phyloP scores from a whole-genome alignment of 768 basidiomycete genomes.

The Nidularia pulvinata region DNA sequence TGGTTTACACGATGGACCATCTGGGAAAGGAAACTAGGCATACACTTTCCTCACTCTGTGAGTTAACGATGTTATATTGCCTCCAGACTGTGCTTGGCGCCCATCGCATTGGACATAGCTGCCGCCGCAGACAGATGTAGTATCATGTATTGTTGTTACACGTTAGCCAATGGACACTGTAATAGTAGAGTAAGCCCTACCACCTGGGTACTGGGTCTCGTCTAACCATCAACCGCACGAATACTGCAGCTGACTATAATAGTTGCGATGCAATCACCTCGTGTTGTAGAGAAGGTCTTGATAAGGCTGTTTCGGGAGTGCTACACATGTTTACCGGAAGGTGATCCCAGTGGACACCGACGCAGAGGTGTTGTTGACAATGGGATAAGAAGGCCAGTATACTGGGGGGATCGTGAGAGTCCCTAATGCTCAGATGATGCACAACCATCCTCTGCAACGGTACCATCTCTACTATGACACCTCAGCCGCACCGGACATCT shows the following conservation, averaged over 20 bases:
- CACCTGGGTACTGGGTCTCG: neutral
- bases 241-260: neutral
- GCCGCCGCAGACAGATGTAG: no score
- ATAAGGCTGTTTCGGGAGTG: neutral
- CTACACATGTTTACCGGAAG: neutral
- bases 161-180: neutral
- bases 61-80: no score
- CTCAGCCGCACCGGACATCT: neutral
- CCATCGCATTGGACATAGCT: no score
- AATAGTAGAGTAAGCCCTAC: neutral
- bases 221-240: neutral
- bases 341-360: neutral
- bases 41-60: no score
- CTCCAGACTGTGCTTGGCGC: no score
- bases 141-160: no score
- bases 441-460: neutral
- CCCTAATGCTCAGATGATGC: neutral
- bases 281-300: neutral
- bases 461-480: neutral
- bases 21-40: no score
- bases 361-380: neutral
- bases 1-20: no score
- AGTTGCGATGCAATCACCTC: neutral
- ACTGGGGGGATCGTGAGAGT: neutral
- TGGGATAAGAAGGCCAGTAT: neutral